These are phyloP conservation scores for Baeospora myosura DNA, from an alignment of 1,284 basidiomycete genomes.

Conservation along the genomic window DNA sequence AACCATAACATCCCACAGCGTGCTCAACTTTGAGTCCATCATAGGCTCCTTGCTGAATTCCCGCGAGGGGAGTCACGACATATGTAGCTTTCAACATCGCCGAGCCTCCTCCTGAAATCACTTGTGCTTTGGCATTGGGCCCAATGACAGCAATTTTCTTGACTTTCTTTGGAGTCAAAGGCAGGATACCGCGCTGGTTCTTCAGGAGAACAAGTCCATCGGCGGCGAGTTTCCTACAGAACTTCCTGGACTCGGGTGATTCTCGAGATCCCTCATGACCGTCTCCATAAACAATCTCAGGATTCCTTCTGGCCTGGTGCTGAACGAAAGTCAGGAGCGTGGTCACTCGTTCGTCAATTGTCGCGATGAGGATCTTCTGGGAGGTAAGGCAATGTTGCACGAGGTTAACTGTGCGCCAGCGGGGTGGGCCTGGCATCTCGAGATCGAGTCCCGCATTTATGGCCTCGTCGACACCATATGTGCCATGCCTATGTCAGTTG, in stretches of 20 bases:
- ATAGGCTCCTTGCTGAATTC: constrained; percentile 41
- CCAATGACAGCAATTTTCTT: constrained; percentile 74
- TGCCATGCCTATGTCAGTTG: constrained; percentile 44
- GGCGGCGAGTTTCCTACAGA: constrained; percentile 52
- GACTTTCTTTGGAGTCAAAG: constrained; percentile 38
- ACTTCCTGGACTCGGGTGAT: constrained; percentile 43
- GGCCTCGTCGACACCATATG: constrained; percentile 49
- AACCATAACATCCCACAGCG: constrained; percentile 55
- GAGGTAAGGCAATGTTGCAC: constrained; percentile 49
- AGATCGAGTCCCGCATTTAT: constrained; percentile 64
- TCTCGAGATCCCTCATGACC: constrained; percentile 54
- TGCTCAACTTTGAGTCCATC: constrained; percentile 40
- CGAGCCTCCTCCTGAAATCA: constrained; percentile 71
- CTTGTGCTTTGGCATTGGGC: constrained; percentile 62
- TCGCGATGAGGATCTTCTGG: constrained; percentile 45
- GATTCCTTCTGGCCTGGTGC: constrained; percentile 47
- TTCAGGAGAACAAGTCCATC: constrained; percentile 67
- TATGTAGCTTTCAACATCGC: constrained; percentile 68
- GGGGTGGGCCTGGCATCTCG: constrained; percentile 63
- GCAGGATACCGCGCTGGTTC: constrained; percentile 52
- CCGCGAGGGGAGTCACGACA: constrained; percentile 58
- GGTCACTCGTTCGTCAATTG: constrained; percentile 50
- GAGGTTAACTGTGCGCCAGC: constrained; percentile 52
- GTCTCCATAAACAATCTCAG: constrained; percentile 60
- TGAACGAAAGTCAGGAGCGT: constrained; percentile 54